Base-by-base conservation (phyloP, 164 flowering plant species). In the Tinospora cordifolia region DNA sequence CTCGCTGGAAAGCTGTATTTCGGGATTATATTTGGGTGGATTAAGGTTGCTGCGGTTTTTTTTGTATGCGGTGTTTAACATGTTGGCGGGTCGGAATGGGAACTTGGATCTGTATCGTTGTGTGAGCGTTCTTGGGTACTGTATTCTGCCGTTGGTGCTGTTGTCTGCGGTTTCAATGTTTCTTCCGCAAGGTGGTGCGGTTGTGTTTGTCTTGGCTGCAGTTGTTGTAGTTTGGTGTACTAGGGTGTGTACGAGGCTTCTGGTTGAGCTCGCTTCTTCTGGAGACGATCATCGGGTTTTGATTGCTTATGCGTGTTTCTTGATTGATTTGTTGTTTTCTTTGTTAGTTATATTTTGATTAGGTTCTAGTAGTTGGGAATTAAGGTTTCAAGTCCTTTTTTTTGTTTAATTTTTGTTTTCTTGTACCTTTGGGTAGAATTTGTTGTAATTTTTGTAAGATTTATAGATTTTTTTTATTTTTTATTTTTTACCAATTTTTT, bases 1-100 rank as follows among this genome's bases (percentile, higher is more conserved):
- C 89, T 93, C 40, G 90, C 90, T n/a, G 97, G 98, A 22, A 91
- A 93, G 79, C 75, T 93, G 41, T 96, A 91, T 65, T 93, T 93
- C 62, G 97, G 97, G 47, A 85, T 90, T 27, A 83, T 93, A 13
- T 74, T 93, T 60, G 98, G 98, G 0, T 93, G 97, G 98, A 84
- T 90, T 63, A 84, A 88, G 0, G 83, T 88, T 15, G 82, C 95
- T 2, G 79, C 96, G 2, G 72, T 89, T 60, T 91, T 91, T n/a
- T 65, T 67, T 91, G 14, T 93, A 93, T 65, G 85, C 81, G 0
- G 91, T 90, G 4, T 86, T 87, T 70, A 90, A 90, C 73, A 91
- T 91, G 90, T 73, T 91, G 57, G 96, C 98, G 1, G 98, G 96
- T 3, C 69, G 83, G n/a, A 83, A 83, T 73, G 97, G 96, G 44